These are phyloP conservation scores for Talaromyces sp. DNA, from an alignment of 2,329 filamentous ascomycete genomes.

Conservation along the genomic window DNA sequence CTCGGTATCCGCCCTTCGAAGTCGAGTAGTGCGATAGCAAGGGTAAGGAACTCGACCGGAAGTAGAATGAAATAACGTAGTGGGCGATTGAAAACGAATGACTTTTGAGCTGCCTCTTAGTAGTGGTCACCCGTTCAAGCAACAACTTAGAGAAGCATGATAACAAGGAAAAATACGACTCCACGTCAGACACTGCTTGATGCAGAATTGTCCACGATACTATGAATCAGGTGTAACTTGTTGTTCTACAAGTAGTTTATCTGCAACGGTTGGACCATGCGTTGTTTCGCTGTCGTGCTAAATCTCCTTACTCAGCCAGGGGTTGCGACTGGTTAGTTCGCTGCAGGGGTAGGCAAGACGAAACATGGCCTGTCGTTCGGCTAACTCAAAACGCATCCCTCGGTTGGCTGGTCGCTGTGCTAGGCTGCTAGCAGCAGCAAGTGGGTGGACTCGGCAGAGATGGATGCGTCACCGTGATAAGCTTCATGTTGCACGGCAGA, in stretches of 20 bases:
- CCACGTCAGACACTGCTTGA: constrained; percentile 3
- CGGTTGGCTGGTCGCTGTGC: no score
- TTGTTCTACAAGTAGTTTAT: neutral
- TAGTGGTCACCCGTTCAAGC: neutral
- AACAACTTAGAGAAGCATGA: neutral
- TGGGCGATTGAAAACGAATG: neutral
- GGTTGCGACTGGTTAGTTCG: constrained; percentile 4
- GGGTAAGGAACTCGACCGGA: neutral
- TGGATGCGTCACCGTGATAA: no score
- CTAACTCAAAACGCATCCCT: no score
- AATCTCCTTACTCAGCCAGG: neutral
- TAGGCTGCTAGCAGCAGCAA: neutral
- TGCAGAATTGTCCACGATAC: constrained; percentile 1
- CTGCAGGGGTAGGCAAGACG: constrained; percentile 13
- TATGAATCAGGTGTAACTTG: neutral
- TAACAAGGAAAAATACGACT: neutral
- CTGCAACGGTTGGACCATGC: constrained; percentile 6
- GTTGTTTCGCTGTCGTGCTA: neutral
- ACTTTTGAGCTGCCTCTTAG: neutral
- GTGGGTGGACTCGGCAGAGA: no score
- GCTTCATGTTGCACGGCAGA: no score
- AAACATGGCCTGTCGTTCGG: neutral
- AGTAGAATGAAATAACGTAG: neutral
- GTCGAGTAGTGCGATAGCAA: neutral
- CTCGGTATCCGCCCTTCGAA: neutral